A percentile compares a stretch with the other conserved stretches of the same genome.
Evolutionary conservation across 345 rosid species (phyloP).

Genomic region (Populus pruinosa): DNA sequence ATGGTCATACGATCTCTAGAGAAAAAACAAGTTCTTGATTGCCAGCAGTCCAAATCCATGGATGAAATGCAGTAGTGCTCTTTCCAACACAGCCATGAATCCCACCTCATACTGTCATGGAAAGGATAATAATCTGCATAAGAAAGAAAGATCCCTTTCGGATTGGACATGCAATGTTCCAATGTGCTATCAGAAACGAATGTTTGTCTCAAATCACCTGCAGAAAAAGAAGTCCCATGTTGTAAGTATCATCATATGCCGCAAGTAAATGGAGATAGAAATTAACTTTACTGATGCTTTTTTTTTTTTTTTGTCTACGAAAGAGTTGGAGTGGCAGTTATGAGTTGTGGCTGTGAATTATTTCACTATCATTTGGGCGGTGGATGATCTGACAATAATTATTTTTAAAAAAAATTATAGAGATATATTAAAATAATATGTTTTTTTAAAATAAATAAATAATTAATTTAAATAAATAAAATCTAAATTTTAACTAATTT

Average conservation of each 20-base stretch:
- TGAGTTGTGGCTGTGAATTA: no score
- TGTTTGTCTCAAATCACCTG: slow-evolving; percentile 42
- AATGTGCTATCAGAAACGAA: slow-evolving; percentile 34
- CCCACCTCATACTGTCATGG: slow-evolving; percentile 37
- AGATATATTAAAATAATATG: no score
- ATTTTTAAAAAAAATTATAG: no score
- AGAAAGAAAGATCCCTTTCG: slow-evolving; percentile 21
- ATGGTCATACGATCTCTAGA: slow-evolving; percentile 27
- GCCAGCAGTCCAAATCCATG: slow-evolving; percentile 42
- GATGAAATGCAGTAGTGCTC: slow-evolving; percentile 37
- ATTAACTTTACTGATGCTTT: neutral
- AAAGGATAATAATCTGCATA: slow-evolving; percentile 31
- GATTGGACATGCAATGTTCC: slow-evolving; percentile 22
- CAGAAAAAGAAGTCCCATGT: neutral
- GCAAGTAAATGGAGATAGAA: neutral
- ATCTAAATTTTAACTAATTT: no score
- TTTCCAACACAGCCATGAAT: slow-evolving; percentile 35
- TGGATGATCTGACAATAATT: no score
- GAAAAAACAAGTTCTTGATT: slow-evolving; percentile 38
- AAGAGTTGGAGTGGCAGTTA: no score
- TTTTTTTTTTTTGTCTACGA: no score
- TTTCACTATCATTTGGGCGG: no score
- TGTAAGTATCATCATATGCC: neutral
- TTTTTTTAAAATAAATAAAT: no score
- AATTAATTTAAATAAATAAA: no score